Percentiles rank a stretch among this genome's conserved stretches.
phyloP scores from a whole-genome alignment of 192 early-diverging fungal genomes.

The Coemansia sp. region DNA sequence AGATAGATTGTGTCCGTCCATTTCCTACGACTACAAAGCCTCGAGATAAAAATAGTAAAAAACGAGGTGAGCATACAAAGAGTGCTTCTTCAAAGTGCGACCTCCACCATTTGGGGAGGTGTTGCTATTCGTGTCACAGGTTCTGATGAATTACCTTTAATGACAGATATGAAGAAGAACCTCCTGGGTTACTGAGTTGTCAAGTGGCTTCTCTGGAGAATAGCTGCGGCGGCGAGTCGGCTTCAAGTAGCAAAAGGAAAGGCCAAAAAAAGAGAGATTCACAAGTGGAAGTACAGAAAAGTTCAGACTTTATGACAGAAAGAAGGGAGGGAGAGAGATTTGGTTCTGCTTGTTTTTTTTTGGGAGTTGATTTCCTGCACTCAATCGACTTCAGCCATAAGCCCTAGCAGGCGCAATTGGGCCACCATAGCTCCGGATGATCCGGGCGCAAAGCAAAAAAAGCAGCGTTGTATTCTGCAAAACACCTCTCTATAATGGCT shows the following conservation, averaged over 20 bases:
- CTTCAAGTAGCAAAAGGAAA: neutral
- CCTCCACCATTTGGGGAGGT: neutral
- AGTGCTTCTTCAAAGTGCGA: neutral
- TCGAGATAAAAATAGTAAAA: neutral
- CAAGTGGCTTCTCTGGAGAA: neutral
- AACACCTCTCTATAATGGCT: constrained; percentile 20
- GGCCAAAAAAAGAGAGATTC: neutral
- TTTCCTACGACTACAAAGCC: constrained; percentile 15
- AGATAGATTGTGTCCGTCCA: constrained; percentile 29
- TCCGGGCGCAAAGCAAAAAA: neutral
- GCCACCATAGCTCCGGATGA: neutral
- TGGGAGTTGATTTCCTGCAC: neutral
- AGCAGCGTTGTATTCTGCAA: neutral
- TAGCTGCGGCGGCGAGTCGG: neutral
- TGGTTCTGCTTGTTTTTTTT: neutral
- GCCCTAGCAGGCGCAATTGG: neutral
- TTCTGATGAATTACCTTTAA: too few relatives aligned
- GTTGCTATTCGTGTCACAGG: too few relatives aligned
- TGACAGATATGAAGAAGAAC: too few relatives aligned
- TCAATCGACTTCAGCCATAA: constrained; percentile 1
- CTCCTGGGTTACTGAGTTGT: neutral
- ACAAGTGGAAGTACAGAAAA: neutral
- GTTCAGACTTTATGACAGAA: neutral
- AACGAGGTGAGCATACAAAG: neutral
- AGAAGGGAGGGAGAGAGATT: neutral